Evolutionary conservation across 2,329 filamentous ascomycete species (phyloP).

Genomic region (Sporothrix brasiliensis): DNA sequence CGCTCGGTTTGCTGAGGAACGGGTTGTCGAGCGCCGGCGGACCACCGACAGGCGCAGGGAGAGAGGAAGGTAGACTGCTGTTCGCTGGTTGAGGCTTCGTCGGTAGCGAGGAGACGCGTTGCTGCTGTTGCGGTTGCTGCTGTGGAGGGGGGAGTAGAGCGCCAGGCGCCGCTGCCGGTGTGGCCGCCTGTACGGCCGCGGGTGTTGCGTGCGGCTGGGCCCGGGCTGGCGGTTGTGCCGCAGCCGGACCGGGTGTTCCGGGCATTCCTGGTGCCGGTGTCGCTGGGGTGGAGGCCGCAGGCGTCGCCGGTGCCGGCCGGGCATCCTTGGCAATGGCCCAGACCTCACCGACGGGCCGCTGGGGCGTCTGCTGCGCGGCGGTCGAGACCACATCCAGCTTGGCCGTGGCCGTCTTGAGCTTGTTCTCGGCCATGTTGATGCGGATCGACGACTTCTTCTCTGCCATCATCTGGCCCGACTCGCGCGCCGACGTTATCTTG

Average conservation of each 20-base stretch:
- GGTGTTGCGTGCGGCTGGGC: conserved; percentile 8
- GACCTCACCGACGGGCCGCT: conserved; percentile 81
- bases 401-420: conserved; percentile 63
- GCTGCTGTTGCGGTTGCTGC: not conserved
- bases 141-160: conserved; percentile 25
- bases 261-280: conserved; percentile 34
- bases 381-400: conserved; percentile 79
- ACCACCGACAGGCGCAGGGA: conserved; percentile 10
- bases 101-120: conserved; percentile 27
- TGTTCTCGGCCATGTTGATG: conserved; percentile 77
- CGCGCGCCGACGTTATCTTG: conserved; percentile 57
- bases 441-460: conserved; percentile 74
- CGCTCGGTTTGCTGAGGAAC: conserved; percentile 30
- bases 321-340: conserved; percentile 77
- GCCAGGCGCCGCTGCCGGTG: conserved; percentile 17
- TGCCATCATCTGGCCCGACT: conserved; percentile 70
- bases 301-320: conserved; percentile 49
- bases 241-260: conserved; percentile 30
- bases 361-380: conserved; percentile 81
- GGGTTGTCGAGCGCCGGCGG: conserved; percentile 30
- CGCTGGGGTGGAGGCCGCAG: conserved; percentile 24
- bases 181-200: no score
- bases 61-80: not conserved
- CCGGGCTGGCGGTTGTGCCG: not conserved
- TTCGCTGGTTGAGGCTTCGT: conserved; percentile 28